Base-by-base conservation (phyloP, 1,284 basidiomycete genomes). In the Wallemia mellicola region DNA sequence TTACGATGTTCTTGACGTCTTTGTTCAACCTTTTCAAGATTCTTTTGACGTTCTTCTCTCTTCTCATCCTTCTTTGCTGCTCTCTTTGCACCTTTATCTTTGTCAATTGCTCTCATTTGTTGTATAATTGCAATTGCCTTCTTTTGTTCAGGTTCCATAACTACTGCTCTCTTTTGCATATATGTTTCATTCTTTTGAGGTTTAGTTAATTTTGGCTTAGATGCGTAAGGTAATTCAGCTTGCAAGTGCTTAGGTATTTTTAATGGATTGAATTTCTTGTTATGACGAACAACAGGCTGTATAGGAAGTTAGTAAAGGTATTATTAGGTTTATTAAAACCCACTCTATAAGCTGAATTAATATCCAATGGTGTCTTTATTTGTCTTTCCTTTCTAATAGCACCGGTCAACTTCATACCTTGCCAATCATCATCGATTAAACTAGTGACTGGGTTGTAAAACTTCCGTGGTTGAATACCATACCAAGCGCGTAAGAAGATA, bases 361-460 rank as follows among this genome's bases (percentile, higher is more conserved):
- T 77, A 64, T 80, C 74, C 28, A 79, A 69, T 0, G 89, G 92
- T 3, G 89, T 87, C 67, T 86, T 85, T 56, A 92, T 66, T 1
- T 79, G 80, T 66, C 89, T 77, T 22, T 88, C 86, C 24, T 81
- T 77, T 17, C 94, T 78, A 24, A 99, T 81, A 68, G 89, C 80
- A 28, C 94, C 92, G 0, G 91, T 96, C 32, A 96, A 76, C 30
- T 94, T 81, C 92, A 98, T 99, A 1, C 91, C 92, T 48, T 76
- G 71, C 87, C 89, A 94, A 69, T 87, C 77, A 25, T 81, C 78
- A 5, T 88, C 73, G 0, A 98, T 75, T 9, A 96, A 75, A 1
- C 86, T 92, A 0, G 86, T 92, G 62, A 98, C 88, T 0, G 94
- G 86, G 68, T 94, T 96, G 75, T 96, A 99, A 70, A 87, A 89